These are phyloP conservation scores for Alternaria sp. DNA, from an alignment of 2,329 filamentous ascomycete species.

Conservation along the genomic window DNA sequence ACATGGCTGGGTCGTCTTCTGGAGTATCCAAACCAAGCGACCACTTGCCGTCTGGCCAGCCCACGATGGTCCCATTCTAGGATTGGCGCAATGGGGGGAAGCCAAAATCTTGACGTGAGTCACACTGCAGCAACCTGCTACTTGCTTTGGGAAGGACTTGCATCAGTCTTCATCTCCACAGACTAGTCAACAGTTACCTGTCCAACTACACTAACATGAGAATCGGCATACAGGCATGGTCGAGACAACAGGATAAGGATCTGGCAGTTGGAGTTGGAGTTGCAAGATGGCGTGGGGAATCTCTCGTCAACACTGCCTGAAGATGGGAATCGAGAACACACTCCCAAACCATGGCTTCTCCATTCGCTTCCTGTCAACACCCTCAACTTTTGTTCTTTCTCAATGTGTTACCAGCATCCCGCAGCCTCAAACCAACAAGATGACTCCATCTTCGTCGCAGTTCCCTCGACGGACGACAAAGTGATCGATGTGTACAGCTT, in stretches of 20 bases:
- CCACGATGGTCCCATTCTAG: constrained; percentile 79
- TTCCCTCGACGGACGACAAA: constrained; percentile 66
- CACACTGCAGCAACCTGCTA: background rate
- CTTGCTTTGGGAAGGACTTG: background rate
- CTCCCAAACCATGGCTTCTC: constrained; percentile 72
- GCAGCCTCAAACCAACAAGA: constrained; percentile 16
- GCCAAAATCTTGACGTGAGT: constrained; percentile 84
- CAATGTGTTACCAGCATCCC: constrained; percentile 58
- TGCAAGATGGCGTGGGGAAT: background rate
- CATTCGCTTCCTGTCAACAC: constrained; percentile 87
- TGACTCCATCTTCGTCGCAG: constrained; percentile 70
- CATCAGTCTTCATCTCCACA: background rate
- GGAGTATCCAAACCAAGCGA: constrained; percentile 83
- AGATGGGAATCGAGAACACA: constrained; percentile 1
- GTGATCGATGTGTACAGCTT: constrained; percentile 83
- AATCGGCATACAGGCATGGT: constrained; percentile 71
- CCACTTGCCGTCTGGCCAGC: constrained; percentile 86
- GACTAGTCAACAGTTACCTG: background rate
- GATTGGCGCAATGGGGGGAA: constrained; percentile 73
- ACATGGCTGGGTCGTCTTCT: constrained; percentile 86
- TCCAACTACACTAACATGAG: constrained; percentile 8
- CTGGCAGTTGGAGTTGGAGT: constrained; percentile 75
- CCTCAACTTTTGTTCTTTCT: constrained; percentile 92
- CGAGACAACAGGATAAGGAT: constrained; percentile 86
- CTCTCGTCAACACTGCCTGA: constrained; percentile 3